Conservation (phyloP, 768 basidiomycete genomes). For the Tulasnella sp. region DNA sequence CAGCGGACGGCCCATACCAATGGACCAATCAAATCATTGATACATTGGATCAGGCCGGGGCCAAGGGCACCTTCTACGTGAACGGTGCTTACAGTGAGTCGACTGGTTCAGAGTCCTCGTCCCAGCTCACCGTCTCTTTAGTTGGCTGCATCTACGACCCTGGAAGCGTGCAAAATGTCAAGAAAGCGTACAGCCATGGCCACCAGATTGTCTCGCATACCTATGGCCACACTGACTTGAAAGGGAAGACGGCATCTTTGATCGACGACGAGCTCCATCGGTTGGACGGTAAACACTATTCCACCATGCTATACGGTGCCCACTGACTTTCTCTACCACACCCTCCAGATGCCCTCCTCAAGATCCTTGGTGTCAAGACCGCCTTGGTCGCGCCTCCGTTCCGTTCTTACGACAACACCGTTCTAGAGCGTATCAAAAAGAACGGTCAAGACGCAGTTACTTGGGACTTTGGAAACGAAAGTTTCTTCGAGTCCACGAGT, state of each 20-base stretch:
- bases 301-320: neutral
- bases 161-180: neutral
- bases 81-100: neutral
- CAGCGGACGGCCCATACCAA: constrained; percentile 19
- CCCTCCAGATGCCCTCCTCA: constrained; percentile 3
- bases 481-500: neutral
- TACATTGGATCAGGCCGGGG: neutral
- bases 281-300: neutral
- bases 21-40: constrained; percentile 11
- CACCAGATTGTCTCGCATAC: constrained; percentile 16
- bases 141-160: neutral
- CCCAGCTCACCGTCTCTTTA: too few relatives aligned
- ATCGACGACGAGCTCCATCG: neutral
- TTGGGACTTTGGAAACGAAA: constrained; percentile 15
- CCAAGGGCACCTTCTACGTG: constrained; percentile 16
- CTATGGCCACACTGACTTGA: neutral
- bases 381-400: constrained; percentile 14
- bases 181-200: neutral
- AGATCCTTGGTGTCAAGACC: constrained; percentile 15
- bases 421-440: neutral
- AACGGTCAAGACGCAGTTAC: constrained; percentile 4
- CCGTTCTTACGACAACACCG: constrained; percentile 7
- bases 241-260: neutral
- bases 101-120: neutral
- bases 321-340: neutral